Evolutionary conservation across 1,284 basidiomycete genomes (phyloP), one percentile per base, ranked within the genome.

Genomic region (Ustilago bromivora): DNA sequence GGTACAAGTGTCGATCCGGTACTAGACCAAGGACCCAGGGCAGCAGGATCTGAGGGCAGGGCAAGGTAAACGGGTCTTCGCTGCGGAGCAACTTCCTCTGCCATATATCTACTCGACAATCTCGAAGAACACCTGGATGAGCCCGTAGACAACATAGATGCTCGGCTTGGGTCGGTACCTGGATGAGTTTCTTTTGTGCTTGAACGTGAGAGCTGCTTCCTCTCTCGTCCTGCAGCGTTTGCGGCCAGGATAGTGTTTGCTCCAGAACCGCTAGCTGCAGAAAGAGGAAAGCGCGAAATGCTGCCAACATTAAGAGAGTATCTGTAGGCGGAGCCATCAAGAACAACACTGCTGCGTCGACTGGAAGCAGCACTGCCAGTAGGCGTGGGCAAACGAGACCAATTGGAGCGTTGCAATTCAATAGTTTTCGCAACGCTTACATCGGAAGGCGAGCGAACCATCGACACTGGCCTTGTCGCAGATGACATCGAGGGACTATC

Each of bases 71-170:
- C 51, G 0, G 73, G 73, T 57, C 73, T 38, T 9, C 72, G 35
- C 40, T 70, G 67, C 7, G 72, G 72, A 5, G 67, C 72, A 12
- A 70, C 60, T 28, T 75, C 72, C 38, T 75, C 72, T 0, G 67
- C 67, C 28, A 63, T 64, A n/a, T 75, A 75, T 6, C 72, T 9
- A 12, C 61, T 67, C 2, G 61, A 61, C 13, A 54, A 23, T 13
- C 62, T 38, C 12, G 72, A 75, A 6, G 59, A 64, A 9, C 38
- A 40, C 8, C 62, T 49, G 7, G 71, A 69, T 0, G 71, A 67
- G 10, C 11, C 52, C 2, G 57, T 43, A 0, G 66, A 69, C 3
- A 59, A 63, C 1, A 63, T 38, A 1, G 63, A 66, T 0, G 72
- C 67, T 32, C 56, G 13, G n/a, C 64, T 67, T 9, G 73, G 72